phyloP scores from a whole-genome alignment of 768 basidiomycete genomes.

The Termitomyces sp. region DNA sequence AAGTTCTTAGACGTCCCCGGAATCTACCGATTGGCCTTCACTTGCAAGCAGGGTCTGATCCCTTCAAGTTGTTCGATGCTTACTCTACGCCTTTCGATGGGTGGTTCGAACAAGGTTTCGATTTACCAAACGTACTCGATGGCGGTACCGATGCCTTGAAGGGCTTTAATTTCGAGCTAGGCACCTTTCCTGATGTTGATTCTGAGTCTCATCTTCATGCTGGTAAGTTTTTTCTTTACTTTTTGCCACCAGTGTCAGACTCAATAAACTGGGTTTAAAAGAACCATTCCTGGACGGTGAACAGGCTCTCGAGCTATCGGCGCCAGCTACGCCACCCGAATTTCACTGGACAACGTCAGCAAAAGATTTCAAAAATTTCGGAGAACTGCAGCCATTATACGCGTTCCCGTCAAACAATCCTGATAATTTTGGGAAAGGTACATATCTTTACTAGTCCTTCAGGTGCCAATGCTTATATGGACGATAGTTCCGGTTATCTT shows the following conservation, averaged over 20 bases:
- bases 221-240: not conserved
- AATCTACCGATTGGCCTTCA: constrained; percentile 14
- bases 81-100: constrained; percentile 22
- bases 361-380: not conserved
- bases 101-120: constrained; percentile 30
- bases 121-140: constrained; percentile 22
- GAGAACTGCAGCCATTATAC: not conserved
- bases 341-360: not conserved
- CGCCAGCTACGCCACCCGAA: not conserved
- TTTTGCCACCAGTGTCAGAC: not conserved
- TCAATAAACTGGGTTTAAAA: not conserved
- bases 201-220: not conserved
- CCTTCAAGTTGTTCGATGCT: constrained; percentile 18
- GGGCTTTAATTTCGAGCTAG: constrained; percentile 24
- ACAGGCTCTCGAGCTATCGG: not conserved
- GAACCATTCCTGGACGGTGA: not conserved
- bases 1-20: constrained; percentile 24
- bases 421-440: not conserved
- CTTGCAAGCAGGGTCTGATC: constrained; percentile 25
- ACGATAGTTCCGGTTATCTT: not conserved
- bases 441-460: not conserved
- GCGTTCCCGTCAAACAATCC: not conserved
- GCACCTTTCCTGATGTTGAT: not conserved
- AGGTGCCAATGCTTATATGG: not conserved
- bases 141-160: constrained; percentile 11